Conservation (phyloP, 805 yeast genomes). For the Metschnikowia orientalis region DNA sequence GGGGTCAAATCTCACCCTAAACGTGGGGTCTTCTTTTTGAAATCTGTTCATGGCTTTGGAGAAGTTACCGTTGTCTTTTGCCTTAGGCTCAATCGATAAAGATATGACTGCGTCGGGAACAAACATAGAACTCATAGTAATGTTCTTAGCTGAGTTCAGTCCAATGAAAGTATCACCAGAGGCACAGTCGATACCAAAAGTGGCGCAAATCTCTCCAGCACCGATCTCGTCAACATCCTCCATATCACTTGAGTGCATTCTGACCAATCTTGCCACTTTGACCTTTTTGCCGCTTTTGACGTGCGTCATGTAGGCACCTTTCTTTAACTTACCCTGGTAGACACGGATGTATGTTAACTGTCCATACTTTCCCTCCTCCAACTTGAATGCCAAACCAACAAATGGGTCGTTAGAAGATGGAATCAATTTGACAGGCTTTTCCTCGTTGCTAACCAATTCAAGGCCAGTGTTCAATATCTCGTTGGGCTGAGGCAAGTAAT, state of each 20-base stretch:
- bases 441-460: slow-evolving; percentile 59
- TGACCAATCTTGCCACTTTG: slow-evolving; percentile 87
- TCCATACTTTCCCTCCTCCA: slow-evolving; percentile 97
- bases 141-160: slow-evolving; percentile 55
- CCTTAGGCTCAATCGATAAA: slow-evolving; percentile 79
- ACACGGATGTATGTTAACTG: slow-evolving; percentile 96
- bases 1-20: slow-evolving; percentile 82
- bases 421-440: slow-evolving; percentile 59
- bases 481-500: slow-evolving; percentile 92
- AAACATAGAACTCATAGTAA: slow-evolving; percentile 95
- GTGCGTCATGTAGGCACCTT: slow-evolving; percentile 85
- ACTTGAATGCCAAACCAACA: slow-evolving; percentile 96
- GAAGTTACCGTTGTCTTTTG: slow-evolving; percentile 81
- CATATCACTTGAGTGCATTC: slow-evolving; percentile 99
- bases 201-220: slow-evolving; percentile 98
- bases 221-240: slow-evolving; percentile 95
- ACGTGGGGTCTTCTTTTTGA: slow-evolving; percentile 99
- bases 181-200: slow-evolving; percentile 97
- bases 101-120: slow-evolving; percentile 99
- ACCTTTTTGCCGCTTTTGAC: slow-evolving; percentile 90
- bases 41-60: slow-evolving; percentile 96
- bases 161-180: slow-evolving; percentile 98
- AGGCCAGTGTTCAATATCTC: slow-evolving; percentile 89
- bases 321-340: slow-evolving; percentile 90
- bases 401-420: slow-evolving; percentile 77